phyloP scores from a whole-genome alignment of 441 rosid species.

The Manihot esculenta region DNA sequence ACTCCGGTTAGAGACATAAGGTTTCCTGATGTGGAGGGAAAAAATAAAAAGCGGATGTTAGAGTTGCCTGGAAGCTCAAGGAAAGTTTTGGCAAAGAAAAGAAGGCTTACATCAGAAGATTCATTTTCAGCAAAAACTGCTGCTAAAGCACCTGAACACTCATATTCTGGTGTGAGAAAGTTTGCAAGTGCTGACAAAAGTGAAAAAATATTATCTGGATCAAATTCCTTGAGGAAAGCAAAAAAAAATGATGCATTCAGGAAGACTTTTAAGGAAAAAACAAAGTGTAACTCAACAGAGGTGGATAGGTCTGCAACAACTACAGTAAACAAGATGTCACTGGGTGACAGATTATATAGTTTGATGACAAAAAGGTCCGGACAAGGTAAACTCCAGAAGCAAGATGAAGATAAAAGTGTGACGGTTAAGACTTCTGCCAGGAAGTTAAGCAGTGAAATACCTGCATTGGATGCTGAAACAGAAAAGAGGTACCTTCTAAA shows the following conservation, averaged over 20 bases:
- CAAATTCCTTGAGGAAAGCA: conserved; percentile 38
- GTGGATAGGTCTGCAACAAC: conserved; percentile 34
- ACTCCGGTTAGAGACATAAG: conserved; percentile 76
- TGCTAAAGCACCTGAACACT: conserved; percentile 30
- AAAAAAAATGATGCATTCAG: conserved; percentile 35
- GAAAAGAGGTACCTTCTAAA: conserved; percentile 54
- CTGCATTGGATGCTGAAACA: conserved; percentile 57
- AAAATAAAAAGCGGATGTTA: conserved; percentile 35
- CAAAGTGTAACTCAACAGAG: conserved; percentile 25
- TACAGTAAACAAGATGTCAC: conserved; percentile 33
- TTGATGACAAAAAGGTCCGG: conserved; percentile 29
- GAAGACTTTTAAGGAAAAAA: conserved; percentile 36
- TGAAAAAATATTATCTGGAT: conserved; percentile 35
- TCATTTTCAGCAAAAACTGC: conserved; percentile 30
- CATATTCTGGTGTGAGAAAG: conserved; percentile 32
- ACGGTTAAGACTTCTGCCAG: conserved; percentile 25
- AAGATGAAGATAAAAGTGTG: conserved; percentile 35
- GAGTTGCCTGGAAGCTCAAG: conserved; percentile 38
- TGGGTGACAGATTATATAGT: conserved; percentile 42
- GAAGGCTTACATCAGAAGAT: conserved; percentile 33
- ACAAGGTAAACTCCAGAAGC: conserved; percentile 32
- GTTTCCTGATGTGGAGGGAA: conserved; percentile 56
- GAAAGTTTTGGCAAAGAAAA: conserved; percentile 35
- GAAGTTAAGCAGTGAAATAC: conserved; percentile 39
- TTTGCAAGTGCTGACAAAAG: conserved; percentile 36